Percentiles rank a stretch among this genome's conserved stretches.
Conservation (phyloP, 768 basidiomycete species). For the Kondoa malvinella region DNA sequence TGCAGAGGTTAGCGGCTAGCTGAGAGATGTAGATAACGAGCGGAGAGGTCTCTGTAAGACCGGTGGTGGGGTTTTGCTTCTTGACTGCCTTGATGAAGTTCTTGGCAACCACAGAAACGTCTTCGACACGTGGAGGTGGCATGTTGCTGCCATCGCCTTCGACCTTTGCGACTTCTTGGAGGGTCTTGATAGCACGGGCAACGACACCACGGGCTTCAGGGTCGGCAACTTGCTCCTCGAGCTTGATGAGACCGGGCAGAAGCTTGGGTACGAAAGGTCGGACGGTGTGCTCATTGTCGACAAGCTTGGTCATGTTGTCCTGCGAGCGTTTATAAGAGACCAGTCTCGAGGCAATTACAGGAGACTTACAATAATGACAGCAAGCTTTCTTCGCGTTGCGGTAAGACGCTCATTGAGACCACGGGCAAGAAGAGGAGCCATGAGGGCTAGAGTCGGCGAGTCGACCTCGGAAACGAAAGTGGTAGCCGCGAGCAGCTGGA, state of each 20-base stretch:
- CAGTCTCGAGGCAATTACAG: constrained; percentile 49
- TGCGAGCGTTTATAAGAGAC: constrained; percentile 61
- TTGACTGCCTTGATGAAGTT: constrained; percentile 63
- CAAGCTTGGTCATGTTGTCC: constrained; percentile 65
- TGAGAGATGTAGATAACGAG: constrained; percentile 37
- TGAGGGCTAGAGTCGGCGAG: constrained; percentile 81
- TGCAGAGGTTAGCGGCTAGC: constrained; percentile 53
- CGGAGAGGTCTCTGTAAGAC: constrained; percentile 21
- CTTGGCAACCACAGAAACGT: constrained; percentile 48
- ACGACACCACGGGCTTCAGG: constrained; percentile 92
- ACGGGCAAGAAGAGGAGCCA: constrained; percentile 77
- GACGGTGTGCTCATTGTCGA: constrained; percentile 76
- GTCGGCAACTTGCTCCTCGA: constrained; percentile 84
- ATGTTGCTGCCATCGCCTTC: constrained; percentile 76
- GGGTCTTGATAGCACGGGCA: constrained; percentile 77
- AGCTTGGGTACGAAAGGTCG: constrained; percentile 79
- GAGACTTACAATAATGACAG: constrained; percentile 78
- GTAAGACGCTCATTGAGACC: constrained; percentile 90
- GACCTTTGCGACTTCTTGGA: constrained; percentile 86
- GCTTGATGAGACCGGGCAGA: constrained; percentile 65
- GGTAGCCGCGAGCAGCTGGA: constrained; percentile 84
- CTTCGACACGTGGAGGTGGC: constrained; percentile 61
- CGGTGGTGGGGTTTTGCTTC: constrained; percentile 33
- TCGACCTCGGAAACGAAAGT: constrained; percentile 97
- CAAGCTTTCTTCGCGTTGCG: constrained; percentile 92